Base-by-base conservation (phyloP, 2,329 filamentous ascomycete genomes). In the Calonectria leucothoes region DNA sequence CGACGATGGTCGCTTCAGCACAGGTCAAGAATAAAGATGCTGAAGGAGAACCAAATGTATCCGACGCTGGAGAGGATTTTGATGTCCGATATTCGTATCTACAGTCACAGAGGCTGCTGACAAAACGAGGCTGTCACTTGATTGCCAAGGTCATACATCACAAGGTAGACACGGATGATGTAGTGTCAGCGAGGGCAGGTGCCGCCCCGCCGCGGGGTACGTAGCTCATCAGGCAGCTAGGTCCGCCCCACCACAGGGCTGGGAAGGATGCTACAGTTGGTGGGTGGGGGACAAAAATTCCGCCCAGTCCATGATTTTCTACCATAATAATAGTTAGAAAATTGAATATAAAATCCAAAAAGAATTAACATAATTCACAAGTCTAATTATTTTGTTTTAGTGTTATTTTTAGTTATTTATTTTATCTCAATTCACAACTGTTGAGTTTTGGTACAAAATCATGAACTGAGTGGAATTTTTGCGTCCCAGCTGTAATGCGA, bases 191-290 rank as follows among this genome's bases (percentile, higher is more conserved):
- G 70, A 65, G 69, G 74, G 76, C 75, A 77, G 73, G 75, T 74
- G 72, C 59, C 67, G 45, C 77, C 76, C 78, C 78, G 76, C 78
- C 70, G 79, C 76, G 79, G 79, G 79, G 79, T 80, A 75, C 70
- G 39, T 66, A 63, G 55, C 59, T 57, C 59, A 68, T 61, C 70
- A 74, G 66, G 69, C 68, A 66, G 70, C 61, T 51, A 70, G 61
- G 51, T 27, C 42, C 42, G 66, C 74, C 64, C 66, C 68, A 75
- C 73, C 49, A 68, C 48, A 70, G 23, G 57, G 59, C 20, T 23
- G 27, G 33, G 42, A 61, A 6, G 31, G 57, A 35, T 39, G 37
- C 29, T 57, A n/a, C n/a, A n/a, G n/a, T n/a, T n/a, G n/a, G n/a
- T n/a, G n/a, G n/a, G n/a, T n/a, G n/a, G n/a, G n/a, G n/a, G n/a